Evolutionary conservation across 768 basidiomycete species (phyloP).

Genomic region (Amanita rubescens): DNA sequence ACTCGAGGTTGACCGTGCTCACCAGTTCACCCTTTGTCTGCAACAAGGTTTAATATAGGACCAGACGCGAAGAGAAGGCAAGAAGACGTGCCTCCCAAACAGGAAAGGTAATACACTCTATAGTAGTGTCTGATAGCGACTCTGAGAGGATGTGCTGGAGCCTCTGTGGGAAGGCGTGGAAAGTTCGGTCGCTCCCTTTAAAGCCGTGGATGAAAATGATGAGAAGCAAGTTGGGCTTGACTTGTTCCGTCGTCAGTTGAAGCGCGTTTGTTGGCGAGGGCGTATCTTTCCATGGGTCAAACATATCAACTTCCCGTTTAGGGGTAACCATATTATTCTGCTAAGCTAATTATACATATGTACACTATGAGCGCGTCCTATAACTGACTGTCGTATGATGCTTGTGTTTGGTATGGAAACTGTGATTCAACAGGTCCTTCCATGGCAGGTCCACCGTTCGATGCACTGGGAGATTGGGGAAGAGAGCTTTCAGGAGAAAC

Average conservation of each 20-base stretch:
- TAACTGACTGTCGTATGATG: constrained; percentile 42
- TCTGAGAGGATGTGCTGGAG: constrained; percentile 71
- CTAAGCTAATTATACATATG: background rate
- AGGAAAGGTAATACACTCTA: constrained; percentile 81
- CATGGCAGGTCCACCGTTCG: background rate
- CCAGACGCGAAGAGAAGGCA: constrained; percentile 6
- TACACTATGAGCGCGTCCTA: background rate
- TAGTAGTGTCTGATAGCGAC: constrained; percentile 44
- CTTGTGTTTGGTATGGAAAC: constrained; percentile 42
- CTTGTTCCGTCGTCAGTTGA: constrained; percentile 7
- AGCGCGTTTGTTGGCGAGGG: constrained; percentile 1
- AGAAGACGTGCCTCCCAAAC: constrained; percentile 64
- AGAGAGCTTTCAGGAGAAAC: background rate
- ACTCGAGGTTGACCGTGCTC: constrained; percentile 16
- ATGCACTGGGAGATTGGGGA: background rate
- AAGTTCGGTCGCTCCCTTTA: constrained; percentile 58
- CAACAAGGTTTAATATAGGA: background rate
- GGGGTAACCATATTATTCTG: background rate
- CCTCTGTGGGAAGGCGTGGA: constrained; percentile 70
- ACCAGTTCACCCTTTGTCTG: constrained; percentile 91
- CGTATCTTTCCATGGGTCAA: background rate
- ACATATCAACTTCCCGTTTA: background rate
- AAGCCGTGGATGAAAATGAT: constrained; percentile 79
- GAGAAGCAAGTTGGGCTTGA: constrained; percentile 43
- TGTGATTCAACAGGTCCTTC: constrained; percentile 15